These are phyloP conservation scores for Ambrosia trifida DNA, from an alignment of 129 eudicot genomes.

Conservation along the genomic window DNA sequence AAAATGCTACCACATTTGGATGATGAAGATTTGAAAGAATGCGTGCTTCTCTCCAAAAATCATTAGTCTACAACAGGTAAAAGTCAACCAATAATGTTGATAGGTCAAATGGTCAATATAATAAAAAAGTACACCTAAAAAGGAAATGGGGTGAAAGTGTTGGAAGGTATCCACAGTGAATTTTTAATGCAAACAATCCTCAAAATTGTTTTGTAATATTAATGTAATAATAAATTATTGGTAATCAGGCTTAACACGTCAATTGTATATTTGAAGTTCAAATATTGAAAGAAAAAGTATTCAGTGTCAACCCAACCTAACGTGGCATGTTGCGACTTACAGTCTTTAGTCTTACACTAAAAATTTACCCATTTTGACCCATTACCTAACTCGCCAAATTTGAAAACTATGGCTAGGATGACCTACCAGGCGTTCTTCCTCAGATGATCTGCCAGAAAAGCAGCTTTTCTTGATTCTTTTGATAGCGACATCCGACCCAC, in stretches of 20 bases:
- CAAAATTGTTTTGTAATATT: not conserved
- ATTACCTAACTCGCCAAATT: not conserved
- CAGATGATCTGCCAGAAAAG: slow-evolving; percentile 83
- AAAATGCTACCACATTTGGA: slow-evolving; percentile 93
- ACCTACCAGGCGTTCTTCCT: slow-evolving; percentile 84
- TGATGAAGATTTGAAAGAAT: slow-evolving; percentile 90
- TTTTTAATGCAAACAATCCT: not conserved
- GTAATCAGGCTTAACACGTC: not conserved
- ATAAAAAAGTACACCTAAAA: not conserved
- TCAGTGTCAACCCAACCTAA: not conserved
- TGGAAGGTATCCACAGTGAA: not conserved
- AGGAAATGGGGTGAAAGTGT: not conserved
- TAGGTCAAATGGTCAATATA: slow-evolving; percentile 10
- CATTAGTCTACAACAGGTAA: slow-evolving; percentile 52
- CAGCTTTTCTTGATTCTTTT: slow-evolving; percentile 82
- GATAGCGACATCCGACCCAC: slow-evolving; percentile 89
- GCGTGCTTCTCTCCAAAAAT: slow-evolving; percentile 87
- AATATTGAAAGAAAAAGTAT: not conserved
- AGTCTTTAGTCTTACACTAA: not conserved
- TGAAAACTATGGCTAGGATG: slow-evolving; percentile 5
- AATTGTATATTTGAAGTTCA: not conserved
- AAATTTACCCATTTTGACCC: not conserved
- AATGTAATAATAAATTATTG: not conserved
- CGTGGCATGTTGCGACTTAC: not conserved
- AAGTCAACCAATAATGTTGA: slow-evolving; percentile 4